Conservation (phyloP, 2,329 filamentous ascomycete species). For the Aspergillus thermomutatus region DNA sequence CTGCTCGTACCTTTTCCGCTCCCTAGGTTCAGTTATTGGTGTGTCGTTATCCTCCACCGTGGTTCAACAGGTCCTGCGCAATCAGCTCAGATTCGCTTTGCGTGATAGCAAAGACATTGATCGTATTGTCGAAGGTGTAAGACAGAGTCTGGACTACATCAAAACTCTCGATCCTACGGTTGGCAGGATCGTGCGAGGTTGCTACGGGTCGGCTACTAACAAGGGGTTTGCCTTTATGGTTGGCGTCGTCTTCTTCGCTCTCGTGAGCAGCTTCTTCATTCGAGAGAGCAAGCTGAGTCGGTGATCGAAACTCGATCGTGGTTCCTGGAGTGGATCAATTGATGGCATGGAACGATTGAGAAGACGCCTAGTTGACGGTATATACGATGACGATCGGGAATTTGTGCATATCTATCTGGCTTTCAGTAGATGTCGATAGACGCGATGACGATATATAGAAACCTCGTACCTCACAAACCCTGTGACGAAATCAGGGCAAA, state of each 20-base stretch:
- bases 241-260: conserved; percentile 48
- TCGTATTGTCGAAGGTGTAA: conserved; percentile 65
- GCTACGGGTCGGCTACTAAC: conserved; percentile 60
- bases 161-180: conserved; percentile 59
- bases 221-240: conserved; percentile 52
- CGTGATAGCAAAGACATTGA: conserved; percentile 57
- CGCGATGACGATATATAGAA: not conserved
- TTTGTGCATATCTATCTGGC: not conserved
- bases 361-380: not conserved
- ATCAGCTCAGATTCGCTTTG: conserved; percentile 53
- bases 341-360: not conserved
- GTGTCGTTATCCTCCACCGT: conserved; percentile 69
- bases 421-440: not conserved
- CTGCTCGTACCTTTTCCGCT: conserved; percentile 77
- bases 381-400: not conserved
- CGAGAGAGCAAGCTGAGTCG: conserved; percentile 54
- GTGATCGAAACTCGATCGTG: conserved; percentile 13
- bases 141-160: conserved; percentile 68
- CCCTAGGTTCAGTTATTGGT: conserved; percentile 63
- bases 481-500: not conserved
- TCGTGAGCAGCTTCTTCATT: conserved; percentile 49
- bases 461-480: not conserved
- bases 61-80: conserved; percentile 65
- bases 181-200: conserved; percentile 58
- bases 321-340: not conserved